Conservation (phyloP, 495 filamentous ascomycete genomes). For the Penicillium chermesinum region DNA sequence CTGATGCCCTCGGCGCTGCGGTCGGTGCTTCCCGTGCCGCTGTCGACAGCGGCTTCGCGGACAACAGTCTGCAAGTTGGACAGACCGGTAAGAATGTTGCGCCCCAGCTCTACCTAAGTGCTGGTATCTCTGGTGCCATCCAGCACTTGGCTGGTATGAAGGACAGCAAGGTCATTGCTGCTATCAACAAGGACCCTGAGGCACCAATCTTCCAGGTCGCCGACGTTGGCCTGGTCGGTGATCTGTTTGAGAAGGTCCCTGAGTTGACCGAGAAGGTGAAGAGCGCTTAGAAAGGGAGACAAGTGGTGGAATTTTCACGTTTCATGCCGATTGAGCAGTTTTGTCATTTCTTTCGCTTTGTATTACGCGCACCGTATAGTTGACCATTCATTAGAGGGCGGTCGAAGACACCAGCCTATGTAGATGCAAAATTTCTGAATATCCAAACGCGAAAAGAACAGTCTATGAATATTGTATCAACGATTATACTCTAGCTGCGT, state of each 20-base stretch:
- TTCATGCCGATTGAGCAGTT: constrained; percentile 22
- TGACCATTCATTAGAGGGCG: constrained; percentile 28
- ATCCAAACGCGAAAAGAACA: too few relatives aligned
- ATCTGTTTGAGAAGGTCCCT: constrained; percentile 91
- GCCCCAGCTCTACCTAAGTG: constrained; percentile 89
- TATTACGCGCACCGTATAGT: constrained; percentile 24
- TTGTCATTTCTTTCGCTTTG: constrained; percentile 11
- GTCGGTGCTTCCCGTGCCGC: constrained; percentile 92
- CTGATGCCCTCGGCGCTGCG: constrained; percentile 85
- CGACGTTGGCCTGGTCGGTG: constrained; percentile 90
- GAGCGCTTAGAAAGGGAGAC: constrained; percentile 29
- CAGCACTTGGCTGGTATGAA: constrained; percentile 99
- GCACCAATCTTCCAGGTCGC: constrained; percentile 98
- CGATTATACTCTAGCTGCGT: too few relatives aligned
- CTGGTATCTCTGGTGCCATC: constrained; percentile 94
- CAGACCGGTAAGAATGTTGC: constrained; percentile 99
- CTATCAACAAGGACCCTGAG: constrained; percentile 96
- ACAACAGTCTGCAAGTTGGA: constrained; percentile 96
- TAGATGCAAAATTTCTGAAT: too few relatives aligned
- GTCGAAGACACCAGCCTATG: too few relatives aligned
- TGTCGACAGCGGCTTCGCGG: constrained; percentile 97
- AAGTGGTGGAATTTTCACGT: constrained; percentile 10
- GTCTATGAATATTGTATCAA: too few relatives aligned
- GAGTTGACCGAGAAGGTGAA: constrained; percentile 95
- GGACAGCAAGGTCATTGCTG: constrained; percentile 98